Evolutionary conservation across 805 yeast species (phyloP).

Genomic region (Priceomyces melissophilus): DNA sequence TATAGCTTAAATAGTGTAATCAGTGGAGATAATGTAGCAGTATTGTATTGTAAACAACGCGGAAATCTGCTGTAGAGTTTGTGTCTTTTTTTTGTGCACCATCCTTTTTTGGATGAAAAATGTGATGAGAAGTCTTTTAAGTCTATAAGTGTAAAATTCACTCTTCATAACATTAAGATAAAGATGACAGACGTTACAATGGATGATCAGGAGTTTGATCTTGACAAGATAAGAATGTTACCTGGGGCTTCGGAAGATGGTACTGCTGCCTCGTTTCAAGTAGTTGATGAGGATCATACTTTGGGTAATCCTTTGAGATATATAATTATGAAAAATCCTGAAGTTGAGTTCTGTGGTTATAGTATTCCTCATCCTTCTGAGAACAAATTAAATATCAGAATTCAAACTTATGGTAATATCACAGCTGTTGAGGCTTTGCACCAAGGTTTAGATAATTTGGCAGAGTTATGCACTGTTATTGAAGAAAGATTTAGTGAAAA

Average conservation of each 20-base stretch:
- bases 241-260: conserved; percentile 94
- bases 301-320: conserved; percentile 91
- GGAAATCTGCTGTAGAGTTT: background rate
- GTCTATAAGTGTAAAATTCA: background rate
- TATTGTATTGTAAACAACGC: conserved; percentile 4
- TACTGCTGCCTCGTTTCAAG: conserved; percentile 90
- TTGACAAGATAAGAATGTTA: conserved; percentile 60
- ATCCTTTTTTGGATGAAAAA: background rate
- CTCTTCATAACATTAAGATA: background rate
- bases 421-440: conserved; percentile 92
- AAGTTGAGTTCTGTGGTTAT: conserved; percentile 97
- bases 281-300: conserved; percentile 92
- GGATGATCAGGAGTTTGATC: conserved; percentile 47
- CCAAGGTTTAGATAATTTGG: conserved; percentile 83
- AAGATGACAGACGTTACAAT: conserved; percentile 15
- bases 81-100: conserved; percentile 2
- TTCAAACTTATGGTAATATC: conserved; percentile 83
- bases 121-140: background rate
- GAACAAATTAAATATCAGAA: conserved; percentile 80
- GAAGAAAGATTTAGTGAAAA: conserved; percentile 74
- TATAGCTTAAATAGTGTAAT: too few relatives aligned
- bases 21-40: too few relatives aligned
- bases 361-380: conserved; percentile 98
- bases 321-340: conserved; percentile 95
- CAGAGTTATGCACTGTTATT: conserved; percentile 76